Evolutionary conservation across 1,284 basidiomycete species (phyloP).

Genomic region (Xerocomus minutiporus): DNA sequence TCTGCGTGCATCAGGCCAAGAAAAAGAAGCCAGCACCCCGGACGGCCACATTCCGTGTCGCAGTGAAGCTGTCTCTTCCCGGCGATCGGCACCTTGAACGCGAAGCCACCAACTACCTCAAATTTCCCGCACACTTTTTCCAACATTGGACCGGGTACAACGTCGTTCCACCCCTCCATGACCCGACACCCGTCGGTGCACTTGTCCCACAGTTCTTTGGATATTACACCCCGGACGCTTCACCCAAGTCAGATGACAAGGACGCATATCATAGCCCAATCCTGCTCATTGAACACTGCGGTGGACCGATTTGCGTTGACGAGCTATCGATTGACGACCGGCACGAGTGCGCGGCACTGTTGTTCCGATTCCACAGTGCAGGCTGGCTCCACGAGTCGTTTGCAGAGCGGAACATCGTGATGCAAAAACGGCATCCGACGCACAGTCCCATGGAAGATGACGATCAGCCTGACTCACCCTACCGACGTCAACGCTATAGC

Average conservation of each 20-base stretch:
- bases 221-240: conserved; percentile 27
- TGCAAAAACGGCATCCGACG: conserved; percentile 33
- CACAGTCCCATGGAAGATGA: conserved; percentile 22
- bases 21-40: conserved; percentile 16
- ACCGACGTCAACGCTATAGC: conserved; percentile 14
- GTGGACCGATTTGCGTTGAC: conserved; percentile 20
- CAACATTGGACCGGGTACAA: conserved; percentile 37
- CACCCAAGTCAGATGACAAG: background rate
- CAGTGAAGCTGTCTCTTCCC: conserved; percentile 25
- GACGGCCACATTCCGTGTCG: conserved; percentile 31
- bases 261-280: conserved; percentile 22
- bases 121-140: conserved; percentile 32
- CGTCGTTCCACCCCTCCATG: conserved; percentile 25
- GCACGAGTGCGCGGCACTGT: conserved; percentile 30
- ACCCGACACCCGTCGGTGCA: conserved; percentile 33
- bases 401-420: conserved; percentile 34
- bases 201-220: conserved; percentile 39
- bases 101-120: conserved; percentile 31
- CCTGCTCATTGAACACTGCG: conserved; percentile 36
- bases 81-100: conserved; percentile 18
- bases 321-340: conserved; percentile 20
- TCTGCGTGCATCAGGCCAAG: conserved; percentile 12
- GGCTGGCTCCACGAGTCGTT: conserved; percentile 35
- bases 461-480: conserved; percentile 7
- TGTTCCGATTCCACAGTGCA: conserved; percentile 30